Evolutionary conservation across 1,139 yeast species (phyloP), one percentile per base, ranked within the genome.

Genomic region (Eremothecium cymbalariae): DNA sequence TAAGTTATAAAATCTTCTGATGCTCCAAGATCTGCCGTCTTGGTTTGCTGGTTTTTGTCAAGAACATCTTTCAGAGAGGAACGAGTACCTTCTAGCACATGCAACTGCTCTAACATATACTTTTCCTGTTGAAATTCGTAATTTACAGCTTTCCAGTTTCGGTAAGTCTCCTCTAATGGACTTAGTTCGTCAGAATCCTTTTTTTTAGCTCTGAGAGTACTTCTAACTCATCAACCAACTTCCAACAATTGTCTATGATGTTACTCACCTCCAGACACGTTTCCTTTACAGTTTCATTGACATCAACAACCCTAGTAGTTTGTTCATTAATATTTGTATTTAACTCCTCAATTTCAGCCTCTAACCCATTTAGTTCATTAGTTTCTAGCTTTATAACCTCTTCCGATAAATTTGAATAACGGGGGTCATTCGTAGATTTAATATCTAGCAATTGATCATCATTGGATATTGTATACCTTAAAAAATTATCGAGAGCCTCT

Each of bases 401-500:
- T 9, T 41, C 33, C 16, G 45, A 42, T 12, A 54, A 32, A 9
- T 39, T 31, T 17, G 41, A 35, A 31, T 38, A 49, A 20, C 40
- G 40, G 11, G 48, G 43, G 35, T 54, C 56, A 13, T 45, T 38
- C 15, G 38, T 40, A 2, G 55, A 41, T 6, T 44, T 36, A 2
- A 53, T 28, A 11, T 45, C 42, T 25, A 46, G 28, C 6, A 41
- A 32, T n/a, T 14, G 14, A 11, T 43, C 45, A 8, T 47, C 36
- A 3, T 51, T 43, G 6, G 55, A 48, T 12, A 55, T 44, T 1
- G 55, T 53, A 21, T 48, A 48, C 17, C 59, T 42, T 22, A 55
- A 38, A 32, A 55, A 55, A 31, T 48, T 46, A 28, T 55, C 60
- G 18, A 55, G 33, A 0, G 57, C 44, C 32, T 55, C 60, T 33